phyloP scores from a whole-genome alignment of 2,329 filamentous ascomycete genomes.

The Penicillium sp. region DNA sequence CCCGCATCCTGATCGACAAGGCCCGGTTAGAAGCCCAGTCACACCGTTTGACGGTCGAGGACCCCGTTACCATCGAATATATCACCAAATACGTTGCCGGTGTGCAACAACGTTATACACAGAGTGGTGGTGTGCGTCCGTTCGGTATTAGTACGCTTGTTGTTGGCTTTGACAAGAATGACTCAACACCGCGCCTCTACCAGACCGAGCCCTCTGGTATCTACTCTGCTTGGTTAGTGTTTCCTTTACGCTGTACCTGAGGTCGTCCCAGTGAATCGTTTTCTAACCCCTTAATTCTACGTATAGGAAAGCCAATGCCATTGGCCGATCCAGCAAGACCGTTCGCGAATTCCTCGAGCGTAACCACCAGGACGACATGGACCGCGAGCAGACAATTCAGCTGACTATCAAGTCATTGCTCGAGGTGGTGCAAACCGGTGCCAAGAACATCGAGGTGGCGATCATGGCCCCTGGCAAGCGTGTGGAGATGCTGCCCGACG shows the following conservation, averaged over 20 bases:
- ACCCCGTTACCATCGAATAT: slow-evolving; percentile 97
- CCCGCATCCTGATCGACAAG: slow-evolving; percentile 97
- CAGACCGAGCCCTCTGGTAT: slow-evolving; percentile 99
- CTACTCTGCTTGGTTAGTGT: slow-evolving; percentile 90
- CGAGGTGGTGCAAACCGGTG: slow-evolving; percentile 97
- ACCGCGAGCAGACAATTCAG: slow-evolving; percentile 93
- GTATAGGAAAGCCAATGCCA: slow-evolving; percentile 95
- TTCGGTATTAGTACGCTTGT: slow-evolving; percentile 98
- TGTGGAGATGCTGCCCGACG: slow-evolving; percentile 91
- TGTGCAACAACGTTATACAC: slow-evolving; percentile 98
- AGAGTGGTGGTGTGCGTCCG: slow-evolving; percentile 97
- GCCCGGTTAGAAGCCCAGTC: slow-evolving; percentile 96
- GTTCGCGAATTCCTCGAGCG: slow-evolving; percentile 98
- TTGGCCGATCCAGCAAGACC: slow-evolving; percentile 97
- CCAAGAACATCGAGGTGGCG: slow-evolving; percentile 99
- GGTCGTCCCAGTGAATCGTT: not conserved
- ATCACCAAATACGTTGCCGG: slow-evolving; percentile 98
- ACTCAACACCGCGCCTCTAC: slow-evolving; percentile 86
- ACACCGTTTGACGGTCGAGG: slow-evolving; percentile 94
- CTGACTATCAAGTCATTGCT: slow-evolving; percentile 97
- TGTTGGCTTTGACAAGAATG: slow-evolving; percentile 96
- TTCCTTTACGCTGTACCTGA: not conserved
- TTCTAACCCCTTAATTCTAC: not conserved
- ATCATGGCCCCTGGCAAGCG: slow-evolving; percentile 93
- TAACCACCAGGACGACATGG: slow-evolving; percentile 98